Conservation (phyloP, 805 yeast species). For the Yamadazyma phyllophila region DNA sequence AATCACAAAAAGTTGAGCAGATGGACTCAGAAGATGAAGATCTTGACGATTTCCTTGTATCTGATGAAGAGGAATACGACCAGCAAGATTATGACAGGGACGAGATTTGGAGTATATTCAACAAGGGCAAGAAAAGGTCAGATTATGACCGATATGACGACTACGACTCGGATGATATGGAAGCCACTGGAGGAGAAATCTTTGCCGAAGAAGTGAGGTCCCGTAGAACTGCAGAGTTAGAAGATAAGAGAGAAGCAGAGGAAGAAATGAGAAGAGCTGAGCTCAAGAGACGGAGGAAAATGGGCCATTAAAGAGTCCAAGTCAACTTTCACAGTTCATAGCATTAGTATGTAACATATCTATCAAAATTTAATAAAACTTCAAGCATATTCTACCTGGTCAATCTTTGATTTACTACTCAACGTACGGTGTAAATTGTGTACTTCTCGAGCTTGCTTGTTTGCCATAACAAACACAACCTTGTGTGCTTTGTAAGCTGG, state of each 20-base stretch:
- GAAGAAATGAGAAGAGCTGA: constrained; percentile 49
- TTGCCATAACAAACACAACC: constrained; percentile 13
- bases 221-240: constrained; percentile 63
- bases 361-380: background rate
- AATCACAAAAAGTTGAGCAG: constrained; percentile 11
- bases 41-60: constrained; percentile 52
- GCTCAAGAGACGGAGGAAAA: constrained; percentile 19
- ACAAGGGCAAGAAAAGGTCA: constrained; percentile 55
- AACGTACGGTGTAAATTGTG: background rate
- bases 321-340: background rate
- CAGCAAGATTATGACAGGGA: constrained; percentile 67
- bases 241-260: constrained; percentile 70
- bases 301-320: constrained; percentile 2
- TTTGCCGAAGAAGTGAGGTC: constrained; percentile 78
- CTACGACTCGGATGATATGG: constrained; percentile 71
- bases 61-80: constrained; percentile 47
- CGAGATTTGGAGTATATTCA: constrained; percentile 87
- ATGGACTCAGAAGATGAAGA: constrained; percentile 16
- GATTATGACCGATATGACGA: constrained; percentile 41
- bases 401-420: no score
- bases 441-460: background rate
- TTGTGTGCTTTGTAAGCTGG: constrained; percentile 31
- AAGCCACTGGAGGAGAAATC: constrained; percentile 89
- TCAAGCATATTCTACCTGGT: no score
- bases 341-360: background rate